A percentile compares a stretch with the other conserved stretches of the same genome.
These are phyloP conservation scores for Obelidium mucronatum DNA, from an alignment of 192 early-diverging fungal species.

Conservation along the genomic window DNA sequence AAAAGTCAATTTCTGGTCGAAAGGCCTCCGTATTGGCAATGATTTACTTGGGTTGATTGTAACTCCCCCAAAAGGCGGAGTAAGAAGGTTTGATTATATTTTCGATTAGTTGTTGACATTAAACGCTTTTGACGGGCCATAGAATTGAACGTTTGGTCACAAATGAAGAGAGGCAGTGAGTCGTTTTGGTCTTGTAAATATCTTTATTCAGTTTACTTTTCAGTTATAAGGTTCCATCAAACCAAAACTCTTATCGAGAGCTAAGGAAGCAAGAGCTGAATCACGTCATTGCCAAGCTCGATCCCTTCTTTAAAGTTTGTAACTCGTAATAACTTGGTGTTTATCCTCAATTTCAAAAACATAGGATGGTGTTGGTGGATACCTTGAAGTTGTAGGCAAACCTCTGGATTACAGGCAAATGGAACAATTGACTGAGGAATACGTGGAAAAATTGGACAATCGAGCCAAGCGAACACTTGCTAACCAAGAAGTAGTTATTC, in stretches of 20 bases:
- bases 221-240: slow-evolving; percentile 20
- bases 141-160: slow-evolving; percentile 40
- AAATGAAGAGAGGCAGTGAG: slow-evolving; percentile 37
- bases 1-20: slow-evolving; percentile 61
- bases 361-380: slow-evolving; percentile 44
- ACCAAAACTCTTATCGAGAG: slow-evolving; percentile 18
- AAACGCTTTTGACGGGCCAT: not conserved
- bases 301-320: slow-evolving; percentile 26
- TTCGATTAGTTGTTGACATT: not conserved
- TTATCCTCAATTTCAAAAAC: not conserved
- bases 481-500: not conserved
- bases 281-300: slow-evolving; percentile 42
- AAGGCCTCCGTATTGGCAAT: slow-evolving; percentile 56
- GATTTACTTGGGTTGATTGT: slow-evolving; percentile 60
- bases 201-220: not conserved
- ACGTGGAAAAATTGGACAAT: slow-evolving; percentile 33
- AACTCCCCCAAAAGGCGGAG: slow-evolving; percentile 54
- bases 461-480: not conserved
- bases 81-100: slow-evolving; percentile 47
- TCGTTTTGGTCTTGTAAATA: not conserved
- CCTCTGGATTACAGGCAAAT: slow-evolving; percentile 17
- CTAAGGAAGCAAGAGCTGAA: slow-evolving; percentile 44
- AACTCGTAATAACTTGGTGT: not conserved
- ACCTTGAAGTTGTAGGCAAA: slow-evolving; percentile 50
- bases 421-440: slow-evolving; percentile 39